phyloP scores from a whole-genome alignment of 305 asterid genomes.

The Ilex paraguariensis region DNA sequence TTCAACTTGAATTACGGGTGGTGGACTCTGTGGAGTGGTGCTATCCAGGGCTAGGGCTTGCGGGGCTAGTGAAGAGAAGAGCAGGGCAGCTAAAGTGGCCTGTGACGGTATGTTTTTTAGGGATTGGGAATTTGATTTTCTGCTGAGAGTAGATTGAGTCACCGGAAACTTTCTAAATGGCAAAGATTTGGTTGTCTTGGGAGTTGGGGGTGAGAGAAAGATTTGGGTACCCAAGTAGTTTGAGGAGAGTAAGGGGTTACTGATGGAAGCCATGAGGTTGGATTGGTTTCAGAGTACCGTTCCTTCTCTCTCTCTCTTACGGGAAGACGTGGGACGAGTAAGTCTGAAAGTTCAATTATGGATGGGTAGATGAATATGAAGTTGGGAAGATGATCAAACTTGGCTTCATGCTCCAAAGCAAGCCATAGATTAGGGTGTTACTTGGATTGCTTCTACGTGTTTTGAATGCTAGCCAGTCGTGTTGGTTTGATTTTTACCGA shows the following conservation, averaged over 20 bases:
- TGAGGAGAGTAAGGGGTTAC: neutral
- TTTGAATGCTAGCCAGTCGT: too few relatives aligned
- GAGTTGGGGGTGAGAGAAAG: neutral
- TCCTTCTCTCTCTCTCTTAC: too few relatives aligned
- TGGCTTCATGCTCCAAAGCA: too few relatives aligned
- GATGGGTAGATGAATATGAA: too few relatives aligned
- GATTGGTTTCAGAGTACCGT: too few relatives aligned
- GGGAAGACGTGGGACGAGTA: too few relatives aligned
- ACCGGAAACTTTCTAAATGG: slow-evolving; percentile 32
- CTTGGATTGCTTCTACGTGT: too few relatives aligned
- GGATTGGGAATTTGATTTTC: slow-evolving; percentile 22
- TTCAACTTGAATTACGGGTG: slow-evolving; percentile 55
- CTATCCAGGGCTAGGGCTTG: slow-evolving; percentile 65
- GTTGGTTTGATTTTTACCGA: too few relatives aligned
- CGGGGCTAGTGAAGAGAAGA: slow-evolving; percentile 63
- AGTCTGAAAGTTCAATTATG: too few relatives aligned
- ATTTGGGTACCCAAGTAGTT: neutral
- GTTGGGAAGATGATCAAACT: too few relatives aligned
- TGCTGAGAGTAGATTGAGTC: slow-evolving; percentile 45
- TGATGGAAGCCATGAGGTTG: slow-evolving; percentile 1
- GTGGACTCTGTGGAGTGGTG: slow-evolving; percentile 18
- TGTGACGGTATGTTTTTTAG: slow-evolving; percentile 35
- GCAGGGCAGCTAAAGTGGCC: slow-evolving; percentile 68
- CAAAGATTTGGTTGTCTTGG: slow-evolving; percentile 10
- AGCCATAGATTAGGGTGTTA: too few relatives aligned